These are phyloP conservation scores for Agrostemma githago DNA, from an alignment of 148 eudicot species.

Conservation along the genomic window DNA sequence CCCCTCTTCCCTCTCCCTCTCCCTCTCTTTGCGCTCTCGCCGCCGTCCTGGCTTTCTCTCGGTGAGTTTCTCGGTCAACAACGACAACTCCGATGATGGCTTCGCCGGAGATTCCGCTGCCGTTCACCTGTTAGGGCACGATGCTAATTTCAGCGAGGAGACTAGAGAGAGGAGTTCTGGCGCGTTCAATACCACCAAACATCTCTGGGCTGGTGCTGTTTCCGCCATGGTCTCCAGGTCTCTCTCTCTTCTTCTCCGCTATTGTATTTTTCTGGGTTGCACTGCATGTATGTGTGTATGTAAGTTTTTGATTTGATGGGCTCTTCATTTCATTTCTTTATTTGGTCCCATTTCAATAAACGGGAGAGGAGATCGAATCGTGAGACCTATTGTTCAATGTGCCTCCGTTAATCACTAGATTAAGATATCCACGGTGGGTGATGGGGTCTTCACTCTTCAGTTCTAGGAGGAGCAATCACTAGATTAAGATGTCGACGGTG, in stretches of 20 bases:
- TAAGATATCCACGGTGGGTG: too few relatives aligned
- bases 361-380: too few relatives aligned
- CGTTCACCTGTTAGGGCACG: slow-evolving; percentile 31
- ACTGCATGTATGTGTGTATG: too few relatives aligned
- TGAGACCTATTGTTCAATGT: too few relatives aligned
- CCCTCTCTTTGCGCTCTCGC: slow-evolving; percentile 19
- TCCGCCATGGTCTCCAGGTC: slow-evolving; percentile 95
- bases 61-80: slow-evolving; percentile 52
- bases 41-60: slow-evolving; percentile 40
- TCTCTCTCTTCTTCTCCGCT: not conserved
- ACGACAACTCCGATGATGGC: slow-evolving; percentile 27
- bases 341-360: too few relatives aligned
- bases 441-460: too few relatives aligned
- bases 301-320: too few relatives aligned
- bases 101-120: slow-evolving; percentile 27
- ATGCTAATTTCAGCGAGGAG: slow-evolving; percentile 36
- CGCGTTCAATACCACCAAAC: slow-evolving; percentile 80
- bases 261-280: not conserved
- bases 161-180: slow-evolving; percentile 27
- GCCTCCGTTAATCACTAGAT: too few relatives aligned
- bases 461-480: too few relatives aligned
- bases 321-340: too few relatives aligned
- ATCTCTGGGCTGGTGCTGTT: slow-evolving; percentile 97
- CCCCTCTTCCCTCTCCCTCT: slow-evolving; percentile 3
- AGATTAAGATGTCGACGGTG: too few relatives aligned